Conservation (phyloP, 768 basidiomycete genomes). For the Trametes punicea region DNA sequence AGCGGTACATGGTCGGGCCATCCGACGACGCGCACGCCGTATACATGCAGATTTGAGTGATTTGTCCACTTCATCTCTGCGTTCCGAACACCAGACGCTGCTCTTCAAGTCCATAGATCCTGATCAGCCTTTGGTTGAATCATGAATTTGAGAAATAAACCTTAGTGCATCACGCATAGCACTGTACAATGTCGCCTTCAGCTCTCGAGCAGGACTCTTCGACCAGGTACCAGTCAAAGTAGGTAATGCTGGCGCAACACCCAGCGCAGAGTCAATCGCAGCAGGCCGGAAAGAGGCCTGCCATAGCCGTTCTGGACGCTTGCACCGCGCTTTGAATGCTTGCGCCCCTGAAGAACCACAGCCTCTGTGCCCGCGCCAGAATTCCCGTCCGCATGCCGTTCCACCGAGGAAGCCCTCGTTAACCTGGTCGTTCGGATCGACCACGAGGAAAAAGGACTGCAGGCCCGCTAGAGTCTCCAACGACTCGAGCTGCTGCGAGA, state of each 20-base stretch:
- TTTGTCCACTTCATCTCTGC: conserved; percentile 81
- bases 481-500: conserved; percentile 53
- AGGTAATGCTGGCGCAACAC: not conserved
- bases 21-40: conserved; percentile 58
- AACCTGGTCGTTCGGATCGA: conserved; percentile 46
- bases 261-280: not conserved
- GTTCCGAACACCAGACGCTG: conserved; percentile 53
- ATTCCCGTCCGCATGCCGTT: conserved; percentile 56
- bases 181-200: conserved; percentile 58
- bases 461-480: conserved; percentile 47
- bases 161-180: conserved; percentile 51
- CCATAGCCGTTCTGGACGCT: conserved; percentile 20
- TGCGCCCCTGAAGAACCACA: conserved; percentile 58
- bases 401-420: conserved; percentile 65
- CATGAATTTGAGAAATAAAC: conserved; percentile 30
- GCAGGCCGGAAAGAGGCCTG: not conserved
- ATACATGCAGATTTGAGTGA: conserved; percentile 50
- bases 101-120: conserved; percentile 34
- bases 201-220: conserved; percentile 25
- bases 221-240: not conserved
- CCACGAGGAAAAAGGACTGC: conserved; percentile 61
- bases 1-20: conserved; percentile 60
- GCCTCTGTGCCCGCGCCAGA: conserved; percentile 58
- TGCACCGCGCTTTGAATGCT: conserved; percentile 49
- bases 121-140: not conserved